A percentile compares a stretch with the other conserved stretches of the same genome.
Conservation (phyloP, 202 grass and related monocot species). For the Zoysia matrella region DNA sequence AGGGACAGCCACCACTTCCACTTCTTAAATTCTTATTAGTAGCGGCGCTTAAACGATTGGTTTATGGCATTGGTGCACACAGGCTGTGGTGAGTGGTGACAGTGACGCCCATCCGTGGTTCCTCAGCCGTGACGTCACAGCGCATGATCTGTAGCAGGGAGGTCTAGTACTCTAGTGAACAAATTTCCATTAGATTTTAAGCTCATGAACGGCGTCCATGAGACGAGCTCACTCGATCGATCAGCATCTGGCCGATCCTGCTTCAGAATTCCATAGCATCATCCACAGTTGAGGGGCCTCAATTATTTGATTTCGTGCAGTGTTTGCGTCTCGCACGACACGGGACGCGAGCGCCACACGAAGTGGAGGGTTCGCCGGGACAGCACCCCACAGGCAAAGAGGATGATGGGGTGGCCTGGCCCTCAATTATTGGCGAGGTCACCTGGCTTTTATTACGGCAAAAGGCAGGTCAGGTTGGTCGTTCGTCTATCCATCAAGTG, state of each 20-base stretch:
- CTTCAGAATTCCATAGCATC: background rate
- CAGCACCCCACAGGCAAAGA: background rate
- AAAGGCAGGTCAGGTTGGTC: slow-evolving; percentile 20
- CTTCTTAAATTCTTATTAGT: no score
- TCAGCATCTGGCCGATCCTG: background rate
- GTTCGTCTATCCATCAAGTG: slow-evolving; percentile 10
- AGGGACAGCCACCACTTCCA: background rate
- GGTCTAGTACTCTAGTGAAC: background rate
- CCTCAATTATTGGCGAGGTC: slow-evolving; percentile 52
- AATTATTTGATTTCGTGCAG: slow-evolving; percentile 14
- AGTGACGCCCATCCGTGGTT: no score
- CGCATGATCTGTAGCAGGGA: background rate
- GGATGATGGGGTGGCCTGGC: background rate
- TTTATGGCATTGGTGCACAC: no score
- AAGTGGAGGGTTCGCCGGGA: slow-evolving; percentile 14
- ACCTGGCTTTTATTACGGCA: slow-evolving; percentile 4
- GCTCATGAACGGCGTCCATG: background rate
- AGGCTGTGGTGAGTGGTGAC: no score
- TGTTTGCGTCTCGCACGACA: background rate
- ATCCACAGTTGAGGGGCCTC: background rate
- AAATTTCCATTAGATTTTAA: background rate
- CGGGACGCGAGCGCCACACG: slow-evolving; percentile 32
- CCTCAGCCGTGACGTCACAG: background rate
- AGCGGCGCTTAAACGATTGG: no score
- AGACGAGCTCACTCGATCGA: background rate